Evolutionary conservation across 1,284 basidiomycete genomes (phyloP).

Genomic region (Cerioporus squamosus): DNA sequence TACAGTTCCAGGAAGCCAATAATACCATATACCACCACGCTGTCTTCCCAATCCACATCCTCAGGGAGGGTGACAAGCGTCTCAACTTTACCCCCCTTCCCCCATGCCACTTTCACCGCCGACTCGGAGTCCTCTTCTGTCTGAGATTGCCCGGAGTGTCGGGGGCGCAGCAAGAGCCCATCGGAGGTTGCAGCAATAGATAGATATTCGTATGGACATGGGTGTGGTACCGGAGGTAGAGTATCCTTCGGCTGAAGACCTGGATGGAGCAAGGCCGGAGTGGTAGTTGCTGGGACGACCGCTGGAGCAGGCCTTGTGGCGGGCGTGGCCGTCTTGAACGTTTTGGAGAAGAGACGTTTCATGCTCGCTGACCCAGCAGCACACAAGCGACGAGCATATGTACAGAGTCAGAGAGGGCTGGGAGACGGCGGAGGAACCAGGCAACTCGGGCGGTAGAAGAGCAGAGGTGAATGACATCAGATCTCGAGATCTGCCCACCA

Average conservation of each 20-base stretch:
- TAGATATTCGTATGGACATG: constrained; percentile 71
- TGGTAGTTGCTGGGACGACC: constrained; percentile 22
- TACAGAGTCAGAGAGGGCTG: background rate
- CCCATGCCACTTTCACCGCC: constrained; percentile 65
- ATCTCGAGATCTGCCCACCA: constrained; percentile 10
- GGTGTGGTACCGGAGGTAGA: constrained; percentile 71
- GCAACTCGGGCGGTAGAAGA: constrained; percentile 6
- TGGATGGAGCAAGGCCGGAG: constrained; percentile 31
- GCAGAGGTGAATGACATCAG: constrained; percentile 21
- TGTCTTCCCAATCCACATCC: constrained; percentile 53
- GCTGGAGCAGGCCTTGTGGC: constrained; percentile 19
- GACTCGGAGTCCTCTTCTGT: constrained; percentile 37
- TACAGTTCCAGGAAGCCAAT: constrained; percentile 72
- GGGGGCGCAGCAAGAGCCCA: constrained; percentile 69
- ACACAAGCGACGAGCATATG: constrained; percentile 12
- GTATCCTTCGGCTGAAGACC: constrained; percentile 63
- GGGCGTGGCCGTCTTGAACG: constrained; percentile 23
- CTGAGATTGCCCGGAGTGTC: constrained; percentile 38
- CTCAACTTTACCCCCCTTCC: constrained; percentile 58
- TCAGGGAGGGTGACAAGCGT: constrained; percentile 46
- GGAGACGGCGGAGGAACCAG: constrained; percentile 6
- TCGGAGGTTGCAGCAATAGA: constrained; percentile 57
- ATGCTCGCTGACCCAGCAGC: constrained; percentile 20
- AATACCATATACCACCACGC: constrained; percentile 71
- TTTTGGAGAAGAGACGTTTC: constrained; percentile 36